phyloP scores from a whole-genome alignment of 805 yeast species.

The Saturnispora serradocipensis region DNA sequence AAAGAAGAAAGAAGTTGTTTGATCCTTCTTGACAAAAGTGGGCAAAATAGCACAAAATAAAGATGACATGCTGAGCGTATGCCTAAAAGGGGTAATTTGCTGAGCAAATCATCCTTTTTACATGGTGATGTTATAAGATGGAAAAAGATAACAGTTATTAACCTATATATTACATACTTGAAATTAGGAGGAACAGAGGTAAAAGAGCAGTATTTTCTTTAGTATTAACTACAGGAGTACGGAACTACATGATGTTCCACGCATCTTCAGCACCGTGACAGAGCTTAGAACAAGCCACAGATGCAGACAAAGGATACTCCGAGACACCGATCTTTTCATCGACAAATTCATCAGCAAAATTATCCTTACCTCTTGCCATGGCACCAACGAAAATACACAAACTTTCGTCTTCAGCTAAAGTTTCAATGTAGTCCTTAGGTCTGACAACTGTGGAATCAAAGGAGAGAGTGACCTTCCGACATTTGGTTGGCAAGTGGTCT shows the following conservation, averaged over 20 bases:
- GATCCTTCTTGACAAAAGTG: not conserved
- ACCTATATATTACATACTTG: not conserved
- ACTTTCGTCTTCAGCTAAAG: conserved; percentile 80
- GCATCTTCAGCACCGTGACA: conserved; percentile 99
- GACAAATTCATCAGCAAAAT: conserved; percentile 92
- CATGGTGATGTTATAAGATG: too few species aligned
- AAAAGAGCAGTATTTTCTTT: not conserved
- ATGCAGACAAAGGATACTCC: conserved; percentile 90
- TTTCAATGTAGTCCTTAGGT: conserved; percentile 79
- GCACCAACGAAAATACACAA: conserved; percentile 98
- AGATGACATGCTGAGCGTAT: not conserved
- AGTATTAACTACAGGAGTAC: not conserved
- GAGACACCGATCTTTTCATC: conserved; percentile 96
- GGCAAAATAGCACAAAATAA: not conserved
- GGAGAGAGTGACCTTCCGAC: conserved; percentile 86
- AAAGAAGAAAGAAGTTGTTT: not conserved
- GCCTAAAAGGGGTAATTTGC: not conserved
- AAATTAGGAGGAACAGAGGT: not conserved
- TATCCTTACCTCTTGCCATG: conserved; percentile 97
- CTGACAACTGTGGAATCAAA: conserved; percentile 84
- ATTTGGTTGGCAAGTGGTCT: conserved; percentile 92
- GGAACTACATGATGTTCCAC: conserved; percentile 63
- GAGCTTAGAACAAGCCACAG: conserved; percentile 96
- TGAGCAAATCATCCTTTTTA: not conserved
- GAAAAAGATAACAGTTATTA: too few species aligned